A percentile compares a stretch with the other conserved stretches of the same genome.
These are phyloP conservation scores for Ustilago bromivora DNA, from an alignment of 1,284 basidiomycete species.

Conservation along the genomic window DNA sequence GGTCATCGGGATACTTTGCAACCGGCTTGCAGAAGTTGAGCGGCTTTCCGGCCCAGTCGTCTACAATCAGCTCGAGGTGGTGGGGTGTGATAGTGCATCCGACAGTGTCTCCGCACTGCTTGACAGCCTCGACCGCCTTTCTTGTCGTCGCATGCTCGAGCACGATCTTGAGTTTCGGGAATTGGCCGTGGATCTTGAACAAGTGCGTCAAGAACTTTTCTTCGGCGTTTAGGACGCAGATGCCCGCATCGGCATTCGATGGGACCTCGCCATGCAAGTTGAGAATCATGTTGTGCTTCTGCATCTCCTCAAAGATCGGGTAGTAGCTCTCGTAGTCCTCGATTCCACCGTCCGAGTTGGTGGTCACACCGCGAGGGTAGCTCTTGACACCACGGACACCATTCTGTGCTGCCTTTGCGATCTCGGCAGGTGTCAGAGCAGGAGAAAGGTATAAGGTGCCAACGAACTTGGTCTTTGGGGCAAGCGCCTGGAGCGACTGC, in stretches of 20 bases:
- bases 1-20: conserved; percentile 93
- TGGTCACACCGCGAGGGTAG: conserved; percentile 97
- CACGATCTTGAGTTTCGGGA: conserved; percentile 94
- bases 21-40: conserved; percentile 99
- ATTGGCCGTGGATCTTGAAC: conserved; percentile 81
- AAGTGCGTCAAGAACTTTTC: conserved; percentile 90
- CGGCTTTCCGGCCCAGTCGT: conserved; percentile 96
- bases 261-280: conserved; percentile 98
- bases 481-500: conserved; percentile 79
- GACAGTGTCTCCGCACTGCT: conserved; percentile 76
- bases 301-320: conserved; percentile 93
- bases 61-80: conserved; percentile 92
- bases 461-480: conserved; percentile 84
- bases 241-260: conserved; percentile 84
- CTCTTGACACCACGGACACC: conserved; percentile 83
- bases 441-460: conserved; percentile 97
- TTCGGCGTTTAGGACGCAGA: conserved; percentile 94
- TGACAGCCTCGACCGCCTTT: conserved; percentile 84
- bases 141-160: conserved; percentile 98
- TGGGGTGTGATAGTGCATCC: conserved; percentile 98
- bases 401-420: conserved; percentile 78
- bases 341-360: conserved; percentile 95
- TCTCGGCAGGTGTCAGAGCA: conserved; percentile 88
- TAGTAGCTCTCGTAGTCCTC: conserved; percentile 96
- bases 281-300: conserved; percentile 90